Evolutionary conservation across 2,329 filamentous ascomycete species (phyloP), one percentile per base, ranked within the genome.

Genomic region (Fusarium algeriense): DNA sequence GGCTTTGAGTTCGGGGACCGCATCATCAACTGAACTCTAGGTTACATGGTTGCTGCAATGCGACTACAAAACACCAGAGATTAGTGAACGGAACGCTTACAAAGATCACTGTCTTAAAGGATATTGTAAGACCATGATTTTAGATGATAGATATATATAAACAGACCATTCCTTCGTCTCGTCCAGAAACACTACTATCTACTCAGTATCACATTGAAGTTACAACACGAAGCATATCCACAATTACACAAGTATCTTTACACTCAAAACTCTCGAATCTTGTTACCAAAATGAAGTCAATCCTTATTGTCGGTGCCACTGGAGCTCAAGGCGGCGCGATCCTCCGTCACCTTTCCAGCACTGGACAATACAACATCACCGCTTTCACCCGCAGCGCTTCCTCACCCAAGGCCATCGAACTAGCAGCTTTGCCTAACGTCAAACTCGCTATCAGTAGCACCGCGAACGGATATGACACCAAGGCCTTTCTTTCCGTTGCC

Each of bases 121-220:
- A 34, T 14, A 17, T 5, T 13, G 2, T 0, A 34, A 19, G 10
- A 23, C 5, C 1, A 23, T 23, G 23, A 5, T 5, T 23, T 23
- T 23, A 23, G 5, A 23, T 23, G 23, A 23, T 23, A 23, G n/a
- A n/a, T n/a, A 14, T 34, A 48, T 48, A 19, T 49, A 34, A 49
- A 3, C 1, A 23, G 3, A 13, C 2, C 0, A 2, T 13, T 49
- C 23, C n/a, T 23, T 13, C 4, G 7, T 1, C 2, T 34, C 13
- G 2, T 10, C 1, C 0, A 2, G 15, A 4, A 35, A 14, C 1
- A 19, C 6, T 1, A 19, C 6, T 7, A 2, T 14, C 2, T 4
- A 23, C 7, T 19, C 1, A 46, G 0, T 2, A 19, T 1, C 4
- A 23, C 3, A 13, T 1, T 7, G 2, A 14, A 23, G 2, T 15